Evolutionary conservation across 257 asterid genomes (phyloP), one percentile per base, ranked within the genome.

Genomic region (Coffea eugenioides): DNA sequence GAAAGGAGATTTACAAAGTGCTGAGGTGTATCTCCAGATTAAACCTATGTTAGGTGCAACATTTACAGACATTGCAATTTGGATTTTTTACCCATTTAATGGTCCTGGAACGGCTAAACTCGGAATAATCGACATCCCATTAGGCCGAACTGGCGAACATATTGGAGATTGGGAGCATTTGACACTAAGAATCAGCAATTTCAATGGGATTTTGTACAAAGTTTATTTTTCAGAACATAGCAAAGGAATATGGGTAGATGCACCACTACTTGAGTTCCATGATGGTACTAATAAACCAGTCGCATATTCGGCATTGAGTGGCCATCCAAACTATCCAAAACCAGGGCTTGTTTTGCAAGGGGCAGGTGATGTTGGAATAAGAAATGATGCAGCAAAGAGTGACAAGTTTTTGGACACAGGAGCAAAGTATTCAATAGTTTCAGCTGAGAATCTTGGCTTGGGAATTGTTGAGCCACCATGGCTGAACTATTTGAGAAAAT

Each of bases 101-200:
- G 99, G 99, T 8, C 93, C 88, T 13, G 87, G 91, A 16, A 88
- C 85, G 0, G 97, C 95, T 1, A 92, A 88, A 67, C 68, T 93
- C 11, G 99, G 97, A 6, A 12, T 83, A 2, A 52, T 92, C 1
- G 67, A 83, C 46, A 68, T 93, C 65, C 82, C 92, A 23, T 62
- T 95, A 48, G 97, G 98, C 84, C 85, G 76, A 27, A 88, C 92
- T 23, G 99, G 99, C 27, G 88, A 91, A 62, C 99, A 95, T 61
- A 89, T 93, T 71, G 99, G 98, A 71, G 99, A 93, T 51, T 95
- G 98, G 99, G 99, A 93, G 77, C 99, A 95, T 56, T 61, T 95
- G 71, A 95, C 99, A 0, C 84, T 95, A 8, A 81, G 99, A 57
- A 87, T 95, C 81, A 95, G 96, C 88, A 95, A 95, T 46, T 92